A percentile compares a stretch with the other conserved stretches of the same genome.
These are phyloP conservation scores for Arachis hypogaea DNA, from an alignment of 306 rosid genomes.

Conservation along the genomic window DNA sequence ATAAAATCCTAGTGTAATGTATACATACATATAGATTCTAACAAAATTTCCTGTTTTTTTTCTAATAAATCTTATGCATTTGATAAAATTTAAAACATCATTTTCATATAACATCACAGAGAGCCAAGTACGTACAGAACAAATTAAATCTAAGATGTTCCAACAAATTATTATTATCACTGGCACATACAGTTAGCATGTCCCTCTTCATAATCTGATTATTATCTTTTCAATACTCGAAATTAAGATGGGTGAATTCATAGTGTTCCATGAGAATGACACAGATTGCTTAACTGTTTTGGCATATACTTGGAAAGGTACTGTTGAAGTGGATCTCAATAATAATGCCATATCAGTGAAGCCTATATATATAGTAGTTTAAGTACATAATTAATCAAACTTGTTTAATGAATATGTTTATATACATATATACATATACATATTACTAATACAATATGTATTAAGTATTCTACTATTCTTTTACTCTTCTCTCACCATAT, in stretches of 20 bases:
- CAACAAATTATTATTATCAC: slow-evolving; percentile 5
- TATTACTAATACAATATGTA: neutral
- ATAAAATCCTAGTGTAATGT: neutral
- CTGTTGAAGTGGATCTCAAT: slow-evolving; percentile 26
- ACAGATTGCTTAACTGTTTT: slow-evolving; percentile 42
- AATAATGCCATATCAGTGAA: slow-evolving; percentile 45
- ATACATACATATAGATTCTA: neutral
- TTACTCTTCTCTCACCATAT: slow-evolving; percentile 17
- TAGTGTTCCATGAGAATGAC: slow-evolving; percentile 37
- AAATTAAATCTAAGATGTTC: neutral
- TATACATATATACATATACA: neutral
- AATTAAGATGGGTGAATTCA: slow-evolving; percentile 23
- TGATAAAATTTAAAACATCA: neutral
- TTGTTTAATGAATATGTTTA: slow-evolving; percentile 15
- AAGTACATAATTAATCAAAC: slow-evolving; percentile 13
- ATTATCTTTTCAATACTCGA: slow-evolving; percentile 20
- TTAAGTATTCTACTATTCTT: neutral
- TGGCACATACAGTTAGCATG: slow-evolving; percentile 3
- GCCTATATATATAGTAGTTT: slow-evolving; percentile 34
- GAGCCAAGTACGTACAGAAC: neutral
- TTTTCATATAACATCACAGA: slow-evolving; percentile 21
- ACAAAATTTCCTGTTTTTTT: too few relatives aligned
- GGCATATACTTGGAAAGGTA: slow-evolving; percentile 45
- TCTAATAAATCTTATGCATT: neutral
- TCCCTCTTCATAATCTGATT: slow-evolving; percentile 11